Percentiles rank a stretch among this genome's conserved stretches.
Conservation (phyloP, 2,329 filamentous ascomycete species). For the Microcera coccophila region DNA sequence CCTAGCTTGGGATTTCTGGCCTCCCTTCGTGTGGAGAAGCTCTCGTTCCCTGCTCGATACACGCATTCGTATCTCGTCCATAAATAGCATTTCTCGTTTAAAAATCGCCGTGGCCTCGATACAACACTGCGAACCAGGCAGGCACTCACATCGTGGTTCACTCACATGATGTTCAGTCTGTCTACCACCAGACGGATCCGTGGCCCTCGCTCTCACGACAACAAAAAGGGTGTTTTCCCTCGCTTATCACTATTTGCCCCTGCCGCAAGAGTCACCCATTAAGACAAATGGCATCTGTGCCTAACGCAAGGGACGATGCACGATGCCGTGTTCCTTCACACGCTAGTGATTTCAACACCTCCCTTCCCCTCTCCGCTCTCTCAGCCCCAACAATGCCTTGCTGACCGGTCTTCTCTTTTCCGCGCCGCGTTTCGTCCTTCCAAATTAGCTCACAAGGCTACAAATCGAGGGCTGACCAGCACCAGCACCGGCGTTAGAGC, state of each 20-base stretch:
- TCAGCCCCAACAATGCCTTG: background rate
- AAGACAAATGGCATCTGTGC: background rate
- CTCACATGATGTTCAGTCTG: too few species aligned
- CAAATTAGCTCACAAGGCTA: background rate
- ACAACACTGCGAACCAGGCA: too few species aligned
- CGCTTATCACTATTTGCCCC: background rate
- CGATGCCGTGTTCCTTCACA: constrained; percentile 2
- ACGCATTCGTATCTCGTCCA: background rate
- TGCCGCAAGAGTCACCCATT: background rate
- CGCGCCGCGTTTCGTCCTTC: too few species aligned
- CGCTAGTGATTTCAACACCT: constrained; percentile 3
- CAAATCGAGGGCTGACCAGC: background rate
- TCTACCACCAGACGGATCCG: too few species aligned
- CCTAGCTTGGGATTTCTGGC: background rate
- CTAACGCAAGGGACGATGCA: constrained; percentile 9
- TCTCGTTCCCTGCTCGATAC: background rate
- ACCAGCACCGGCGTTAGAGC: background rate
- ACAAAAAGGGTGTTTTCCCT: background rate
- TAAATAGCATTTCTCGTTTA: background rate
- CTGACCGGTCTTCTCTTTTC: too few species aligned
- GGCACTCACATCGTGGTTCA: too few species aligned
- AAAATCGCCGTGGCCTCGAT: too few species aligned
- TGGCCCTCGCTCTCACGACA: too few species aligned
- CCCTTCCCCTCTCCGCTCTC: background rate
- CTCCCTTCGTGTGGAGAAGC: background rate